Conservation (phyloP, 108 stramenopile genomes). For the Nitzschia putrida region DNA sequence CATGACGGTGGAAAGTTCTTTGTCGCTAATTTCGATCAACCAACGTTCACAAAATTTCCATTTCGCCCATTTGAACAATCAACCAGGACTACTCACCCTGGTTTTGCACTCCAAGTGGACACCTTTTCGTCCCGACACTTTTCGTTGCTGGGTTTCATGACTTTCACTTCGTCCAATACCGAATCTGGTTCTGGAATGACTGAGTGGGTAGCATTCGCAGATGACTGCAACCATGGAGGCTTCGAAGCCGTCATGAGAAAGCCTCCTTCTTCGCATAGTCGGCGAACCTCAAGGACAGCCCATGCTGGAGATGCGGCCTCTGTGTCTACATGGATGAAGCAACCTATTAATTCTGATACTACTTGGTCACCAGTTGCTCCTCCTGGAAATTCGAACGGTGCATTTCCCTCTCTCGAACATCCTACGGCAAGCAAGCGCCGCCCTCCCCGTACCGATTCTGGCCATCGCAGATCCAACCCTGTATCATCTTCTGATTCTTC, state of each 20-base stretch:
- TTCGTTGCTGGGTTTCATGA: not conserved
- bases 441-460: constrained; percentile 25
- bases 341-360: constrained; percentile 45
- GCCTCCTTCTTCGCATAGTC: not conserved
- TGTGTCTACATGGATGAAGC: constrained; percentile 48
- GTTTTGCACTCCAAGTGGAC: too few species aligned
- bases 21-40: not conserved
- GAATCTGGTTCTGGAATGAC: not conserved
- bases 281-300: not conserved
- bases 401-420: constrained; percentile 1
- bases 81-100: not conserved
- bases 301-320: constrained; percentile 3
- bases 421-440: constrained; percentile 24
- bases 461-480: constrained; percentile 13
- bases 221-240: constrained; percentile 11
- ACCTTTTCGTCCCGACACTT: too few species aligned
- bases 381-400: constrained; percentile 9
- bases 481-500: constrained; percentile 37
- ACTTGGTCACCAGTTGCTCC: constrained; percentile 47
- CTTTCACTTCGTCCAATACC: not conserved
- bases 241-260: constrained; percentile 18
- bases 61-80: constrained; percentile 1
- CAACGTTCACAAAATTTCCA: constrained; percentile 6
- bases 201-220: constrained; percentile 36
- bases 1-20: too few species aligned